Conservation (phyloP, 352 stramenopile species). For the Phytopythium litorale region DNA sequence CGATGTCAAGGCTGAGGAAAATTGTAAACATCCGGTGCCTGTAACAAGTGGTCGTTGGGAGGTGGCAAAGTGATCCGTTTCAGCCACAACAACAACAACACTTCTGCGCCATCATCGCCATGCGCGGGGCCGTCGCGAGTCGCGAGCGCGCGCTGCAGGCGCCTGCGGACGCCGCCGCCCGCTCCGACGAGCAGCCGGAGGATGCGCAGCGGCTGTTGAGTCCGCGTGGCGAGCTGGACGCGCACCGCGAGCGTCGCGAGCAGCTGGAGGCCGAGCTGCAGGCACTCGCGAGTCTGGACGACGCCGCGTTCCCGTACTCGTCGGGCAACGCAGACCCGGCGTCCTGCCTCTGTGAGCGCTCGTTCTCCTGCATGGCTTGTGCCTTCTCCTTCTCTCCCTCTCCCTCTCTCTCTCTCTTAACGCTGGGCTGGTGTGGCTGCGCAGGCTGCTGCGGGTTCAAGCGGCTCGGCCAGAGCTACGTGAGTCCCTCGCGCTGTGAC, state of each 20-base stretch:
- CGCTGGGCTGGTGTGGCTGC: constrained; percentile 3
- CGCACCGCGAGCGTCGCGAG: background rate
- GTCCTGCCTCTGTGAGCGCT: constrained; percentile 40
- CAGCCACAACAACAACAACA: too few species aligned
- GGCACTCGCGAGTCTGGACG: background rate
- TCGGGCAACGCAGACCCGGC: constrained; percentile 43
- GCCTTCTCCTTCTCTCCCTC: too few species aligned
- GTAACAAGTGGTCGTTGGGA: too few species aligned
- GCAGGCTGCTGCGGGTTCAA: constrained; percentile 47
- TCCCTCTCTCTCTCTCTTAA: too few species aligned
- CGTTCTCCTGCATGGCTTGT: too few species aligned
- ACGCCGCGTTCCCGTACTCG: background rate
- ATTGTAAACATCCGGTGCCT: too few species aligned
- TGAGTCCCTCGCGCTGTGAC: constrained; percentile 2
- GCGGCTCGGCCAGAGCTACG: constrained; percentile 29
- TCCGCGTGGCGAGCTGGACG: background rate
- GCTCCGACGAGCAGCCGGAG: constrained; percentile 18
- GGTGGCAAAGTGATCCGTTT: too few species aligned
- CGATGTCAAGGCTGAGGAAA: too few species aligned
- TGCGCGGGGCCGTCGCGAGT: constrained; percentile 7
- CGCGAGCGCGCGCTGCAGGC: background rate
- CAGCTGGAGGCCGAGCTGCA: constrained; percentile 2
- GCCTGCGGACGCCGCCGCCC: constrained; percentile 9
- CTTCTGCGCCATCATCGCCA: background rate
- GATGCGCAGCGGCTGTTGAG: constrained; percentile 16